phyloP scores from a whole-genome alignment of 2,329 filamentous ascomycete species.

The Alternaria triticina region DNA sequence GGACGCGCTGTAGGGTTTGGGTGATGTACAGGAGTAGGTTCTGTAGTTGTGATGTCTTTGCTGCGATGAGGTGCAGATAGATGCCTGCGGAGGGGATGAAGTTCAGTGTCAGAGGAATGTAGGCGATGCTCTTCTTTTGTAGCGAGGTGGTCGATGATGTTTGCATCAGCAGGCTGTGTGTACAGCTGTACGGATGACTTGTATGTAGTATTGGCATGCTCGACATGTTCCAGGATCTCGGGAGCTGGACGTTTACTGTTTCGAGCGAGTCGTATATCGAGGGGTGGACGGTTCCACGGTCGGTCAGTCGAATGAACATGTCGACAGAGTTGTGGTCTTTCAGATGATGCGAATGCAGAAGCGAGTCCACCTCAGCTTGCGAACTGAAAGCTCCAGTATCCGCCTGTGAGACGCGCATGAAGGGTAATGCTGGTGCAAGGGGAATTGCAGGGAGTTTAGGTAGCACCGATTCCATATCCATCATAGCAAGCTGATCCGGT shows the following conservation, averaged over 20 bases:
- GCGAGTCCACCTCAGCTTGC: constrained; percentile 49
- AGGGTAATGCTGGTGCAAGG: constrained; percentile 40
- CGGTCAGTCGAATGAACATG: constrained; percentile 76
- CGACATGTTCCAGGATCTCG: constrained; percentile 51
- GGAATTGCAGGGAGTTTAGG: constrained; percentile 49
- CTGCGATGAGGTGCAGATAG: constrained; percentile 82
- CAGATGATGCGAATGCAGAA: constrained; percentile 56
- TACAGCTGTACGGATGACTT: constrained; percentile 76
- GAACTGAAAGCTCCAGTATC: constrained; percentile 48
- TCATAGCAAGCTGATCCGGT: constrained; percentile 49
- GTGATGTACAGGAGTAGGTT: constrained; percentile 85
- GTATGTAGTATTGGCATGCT: constrained; percentile 65
- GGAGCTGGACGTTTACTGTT: constrained; percentile 70
- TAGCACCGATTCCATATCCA: constrained; percentile 48
- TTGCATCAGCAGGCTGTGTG: constrained; percentile 72
- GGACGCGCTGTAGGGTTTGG: constrained; percentile 79
- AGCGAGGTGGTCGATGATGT: constrained; percentile 38
- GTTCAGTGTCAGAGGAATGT: constrained; percentile 77
- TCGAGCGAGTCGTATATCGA: constrained; percentile 87
- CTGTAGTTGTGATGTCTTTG: constrained; percentile 85
- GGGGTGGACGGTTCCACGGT: constrained; percentile 74
- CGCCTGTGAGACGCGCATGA: constrained; percentile 37
- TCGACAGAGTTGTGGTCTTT: constrained; percentile 77
- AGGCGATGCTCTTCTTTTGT: constrained; percentile 44
- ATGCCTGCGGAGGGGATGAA: constrained; percentile 81